Conservation (phyloP, 495 filamentous ascomycete genomes). For the Aspergillus indologenus region DNA sequence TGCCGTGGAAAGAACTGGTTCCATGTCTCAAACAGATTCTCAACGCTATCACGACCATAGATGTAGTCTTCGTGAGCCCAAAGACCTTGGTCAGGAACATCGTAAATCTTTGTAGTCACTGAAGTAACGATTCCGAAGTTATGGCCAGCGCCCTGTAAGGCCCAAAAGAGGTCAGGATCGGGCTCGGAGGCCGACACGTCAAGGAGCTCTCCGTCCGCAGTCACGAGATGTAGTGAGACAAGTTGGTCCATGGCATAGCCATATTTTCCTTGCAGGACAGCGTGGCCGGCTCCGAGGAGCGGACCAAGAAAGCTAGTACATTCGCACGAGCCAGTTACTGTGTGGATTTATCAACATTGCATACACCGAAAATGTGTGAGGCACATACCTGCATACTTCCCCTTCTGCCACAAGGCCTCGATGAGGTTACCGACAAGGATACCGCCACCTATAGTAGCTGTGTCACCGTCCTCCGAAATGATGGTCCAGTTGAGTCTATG, state of each 20-base stretch:
- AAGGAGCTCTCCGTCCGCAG: background rate
- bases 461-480: constrained; percentile 42
- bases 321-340: constrained; percentile 53
- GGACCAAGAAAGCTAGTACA: constrained; percentile 55
- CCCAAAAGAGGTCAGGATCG: constrained; percentile 1
- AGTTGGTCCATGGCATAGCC: background rate
- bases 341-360: background rate
- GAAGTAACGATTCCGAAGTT: constrained; percentile 1
- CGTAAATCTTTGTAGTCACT: background rate
- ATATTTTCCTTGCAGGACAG: constrained; percentile 3
- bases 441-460: constrained; percentile 52
- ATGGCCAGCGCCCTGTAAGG: background rate
- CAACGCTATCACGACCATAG: background rate
- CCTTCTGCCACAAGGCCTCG: constrained; percentile 30
- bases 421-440: constrained; percentile 30
- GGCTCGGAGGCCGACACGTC: background rate
- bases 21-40: background rate
- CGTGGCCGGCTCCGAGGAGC: constrained; percentile 20
- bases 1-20: background rate
- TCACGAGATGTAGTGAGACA: background rate
- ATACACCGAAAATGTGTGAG: background rate
- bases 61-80: background rate
- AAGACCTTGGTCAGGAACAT: background rate
- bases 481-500: constrained; percentile 37
- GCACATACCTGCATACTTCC: constrained; percentile 18